Evolutionary conservation across 2,329 filamentous ascomycete species (phyloP).

Genomic region (Paecilomyces formosus): DNA sequence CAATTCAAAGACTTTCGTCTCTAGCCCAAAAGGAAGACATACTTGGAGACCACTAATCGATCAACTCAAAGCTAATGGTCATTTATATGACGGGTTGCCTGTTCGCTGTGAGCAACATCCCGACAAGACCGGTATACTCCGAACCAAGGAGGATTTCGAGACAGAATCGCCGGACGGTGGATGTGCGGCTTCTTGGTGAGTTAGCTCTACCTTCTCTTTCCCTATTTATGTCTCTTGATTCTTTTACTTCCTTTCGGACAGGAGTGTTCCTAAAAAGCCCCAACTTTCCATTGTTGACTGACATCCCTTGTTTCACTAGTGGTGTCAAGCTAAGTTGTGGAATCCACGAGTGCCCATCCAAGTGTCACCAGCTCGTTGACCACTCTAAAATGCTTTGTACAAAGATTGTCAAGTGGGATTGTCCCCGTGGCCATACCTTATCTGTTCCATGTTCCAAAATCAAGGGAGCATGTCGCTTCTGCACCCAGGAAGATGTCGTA

Average conservation of each 20-base stretch:
- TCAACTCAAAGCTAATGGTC: constrained; percentile 42
- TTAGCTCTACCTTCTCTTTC: too few relatives aligned
- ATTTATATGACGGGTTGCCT: constrained; percentile 55
- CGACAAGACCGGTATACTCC: constrained; percentile 40
- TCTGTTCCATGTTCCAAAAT: constrained; percentile 39
- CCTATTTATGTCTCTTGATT: too few relatives aligned
- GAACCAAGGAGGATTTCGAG: constrained; percentile 52
- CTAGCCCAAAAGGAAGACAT: constrained; percentile 48
- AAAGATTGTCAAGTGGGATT: constrained; percentile 39
- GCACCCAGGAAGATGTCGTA: constrained; percentile 41
- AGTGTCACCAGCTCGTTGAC: constrained; percentile 56
- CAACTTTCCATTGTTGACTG: too few relatives aligned
- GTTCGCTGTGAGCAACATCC: constrained; percentile 56
- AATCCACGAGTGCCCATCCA: constrained; percentile 50
- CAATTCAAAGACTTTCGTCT: constrained; percentile 59
- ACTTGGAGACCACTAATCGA: constrained; percentile 55
- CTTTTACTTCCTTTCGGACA: too few relatives aligned
- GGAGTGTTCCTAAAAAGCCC: too few relatives aligned
- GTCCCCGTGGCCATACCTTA: constrained; percentile 48
- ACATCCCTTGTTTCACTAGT: too few relatives aligned
- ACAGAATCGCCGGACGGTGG: constrained; percentile 61
- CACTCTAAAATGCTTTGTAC: constrained; percentile 50
- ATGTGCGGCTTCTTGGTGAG: constrained; percentile 58
- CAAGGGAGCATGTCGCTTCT: constrained; percentile 41
- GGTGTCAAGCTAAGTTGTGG: constrained; percentile 47